A percentile compares a stretch with the other conserved stretches of the same genome.
These are phyloP conservation scores for Gastrolobium villosum DNA, from an alignment of 306 rosid species.

Conservation along the genomic window DNA sequence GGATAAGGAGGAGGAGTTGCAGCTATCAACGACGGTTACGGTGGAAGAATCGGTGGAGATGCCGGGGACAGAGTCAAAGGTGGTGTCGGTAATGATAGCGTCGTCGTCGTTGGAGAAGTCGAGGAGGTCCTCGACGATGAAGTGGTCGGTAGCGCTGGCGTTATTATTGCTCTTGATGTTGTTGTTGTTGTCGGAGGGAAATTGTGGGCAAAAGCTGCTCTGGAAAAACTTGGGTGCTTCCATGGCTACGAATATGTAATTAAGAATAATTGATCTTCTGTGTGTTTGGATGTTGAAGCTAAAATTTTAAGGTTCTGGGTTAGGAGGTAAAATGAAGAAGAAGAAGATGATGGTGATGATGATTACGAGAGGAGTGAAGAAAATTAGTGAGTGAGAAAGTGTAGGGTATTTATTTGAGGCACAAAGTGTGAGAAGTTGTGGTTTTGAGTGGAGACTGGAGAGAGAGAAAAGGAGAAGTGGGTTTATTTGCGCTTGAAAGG, in stretches of 20 bases:
- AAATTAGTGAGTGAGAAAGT: conserved; percentile 51
- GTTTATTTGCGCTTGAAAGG: conserved; percentile 77
- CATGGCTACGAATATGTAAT: conserved; percentile 30
- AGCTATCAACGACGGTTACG: conserved; percentile 56
- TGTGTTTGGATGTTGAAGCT: conserved; percentile 39
- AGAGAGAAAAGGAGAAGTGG: conserved; percentile 52
- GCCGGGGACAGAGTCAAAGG: conserved; percentile 47
- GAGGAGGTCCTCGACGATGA: conserved; percentile 80
- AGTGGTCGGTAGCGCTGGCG: conserved; percentile 50
- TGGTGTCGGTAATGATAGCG: conserved; percentile 46
- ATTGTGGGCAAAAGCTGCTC: conserved; percentile 50
- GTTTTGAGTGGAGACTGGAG: conserved; percentile 43
- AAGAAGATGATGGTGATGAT: background rate
- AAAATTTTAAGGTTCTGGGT: background rate
- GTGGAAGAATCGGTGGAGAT: conserved; percentile 64
- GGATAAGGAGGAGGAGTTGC: conserved; percentile 64
- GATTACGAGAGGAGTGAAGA: background rate
- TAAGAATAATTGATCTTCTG: background rate
- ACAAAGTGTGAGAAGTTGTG: conserved; percentile 49
- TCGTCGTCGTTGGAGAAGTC: conserved; percentile 75
- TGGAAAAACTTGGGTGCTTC: conserved; percentile 63
- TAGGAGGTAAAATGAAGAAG: background rate
- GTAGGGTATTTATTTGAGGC: conserved; percentile 41
- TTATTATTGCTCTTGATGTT: conserved; percentile 4
- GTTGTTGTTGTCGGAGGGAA: conserved; percentile 52